phyloP scores from a whole-genome alignment of 2,329 filamentous ascomycete species.

The Basipetospora sp. region DNA sequence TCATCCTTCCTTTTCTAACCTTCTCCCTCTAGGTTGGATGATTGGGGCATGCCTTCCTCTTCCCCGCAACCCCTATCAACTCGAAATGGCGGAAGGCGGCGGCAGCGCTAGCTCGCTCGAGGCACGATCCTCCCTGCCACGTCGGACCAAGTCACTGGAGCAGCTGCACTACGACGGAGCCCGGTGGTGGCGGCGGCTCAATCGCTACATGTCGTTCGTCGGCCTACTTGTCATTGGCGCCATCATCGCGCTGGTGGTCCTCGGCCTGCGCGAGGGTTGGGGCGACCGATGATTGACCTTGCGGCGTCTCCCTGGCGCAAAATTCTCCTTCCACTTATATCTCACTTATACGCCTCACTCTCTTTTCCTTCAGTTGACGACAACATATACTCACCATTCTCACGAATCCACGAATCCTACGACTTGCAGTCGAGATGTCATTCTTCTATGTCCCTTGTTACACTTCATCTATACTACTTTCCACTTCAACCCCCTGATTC shows the following conservation, averaged over 20 bases:
- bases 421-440: no score
- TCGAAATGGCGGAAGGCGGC: constrained; percentile 1
- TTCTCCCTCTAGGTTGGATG: constrained; percentile 51
- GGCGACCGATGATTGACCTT: constrained; percentile 10
- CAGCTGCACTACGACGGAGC: constrained; percentile 36
- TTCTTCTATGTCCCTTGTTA: no score
- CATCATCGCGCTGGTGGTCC: constrained; percentile 34
- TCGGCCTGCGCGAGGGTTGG: constrained; percentile 39
- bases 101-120: constrained; percentile 26
- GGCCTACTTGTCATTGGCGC: constrained; percentile 40
- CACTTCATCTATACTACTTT: no score
- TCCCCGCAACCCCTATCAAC: constrained; percentile 39
- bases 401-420: no score
- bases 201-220: constrained; percentile 42
- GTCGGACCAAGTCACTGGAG: constrained; percentile 21
- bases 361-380: no score
- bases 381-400: no score
- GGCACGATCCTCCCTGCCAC: constrained; percentile 20
- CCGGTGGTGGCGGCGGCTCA: constrained; percentile 45
- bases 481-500: no score
- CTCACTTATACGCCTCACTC: no score
- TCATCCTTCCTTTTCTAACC: constrained; percentile 9
- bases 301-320: no score
- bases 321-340: no score
- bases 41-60: constrained; percentile 61